phyloP scores from a whole-genome alignment of 2,329 filamentous ascomycete species.

The Emericellopsis atlantica region DNA sequence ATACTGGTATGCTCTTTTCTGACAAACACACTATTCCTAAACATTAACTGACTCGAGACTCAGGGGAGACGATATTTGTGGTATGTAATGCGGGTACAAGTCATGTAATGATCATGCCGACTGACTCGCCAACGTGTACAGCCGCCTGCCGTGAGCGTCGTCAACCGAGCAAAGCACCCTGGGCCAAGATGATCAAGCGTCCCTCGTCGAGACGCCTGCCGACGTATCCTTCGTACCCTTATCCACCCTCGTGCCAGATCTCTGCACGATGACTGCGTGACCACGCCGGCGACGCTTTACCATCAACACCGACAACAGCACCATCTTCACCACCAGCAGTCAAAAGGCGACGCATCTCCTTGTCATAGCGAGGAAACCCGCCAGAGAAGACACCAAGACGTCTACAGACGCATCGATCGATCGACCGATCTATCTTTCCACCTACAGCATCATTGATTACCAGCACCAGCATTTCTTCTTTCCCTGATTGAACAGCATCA shows the following conservation, averaged over 20 bases:
- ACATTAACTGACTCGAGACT: slow-evolving; percentile 10
- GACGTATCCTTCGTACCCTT: slow-evolving; percentile 7
- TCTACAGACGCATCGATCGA: too few species aligned
- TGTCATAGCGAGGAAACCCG: too few species aligned
- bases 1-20: slow-evolving; percentile 22
- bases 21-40: neutral
- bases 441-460: too few species aligned
- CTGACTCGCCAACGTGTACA: slow-evolving; percentile 5
- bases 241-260: slow-evolving; percentile 8
- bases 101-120: neutral
- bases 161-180: slow-evolving; percentile 22
- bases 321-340: too few species aligned
- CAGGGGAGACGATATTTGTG: slow-evolving; percentile 31
- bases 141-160: slow-evolving; percentile 25
- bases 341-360: too few species aligned
- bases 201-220: slow-evolving; percentile 13
- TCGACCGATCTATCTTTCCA: too few species aligned
- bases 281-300: too few species aligned
- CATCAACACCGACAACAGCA: too few species aligned
- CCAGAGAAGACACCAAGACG: too few species aligned
- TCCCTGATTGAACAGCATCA: too few species aligned
- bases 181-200: slow-evolving; percentile 23
- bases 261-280: slow-evolving; percentile 11
- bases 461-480: too few species aligned
- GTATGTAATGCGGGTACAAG: slow-evolving; percentile 16